Percentiles rank a stretch among this genome's conserved stretches.
Conservation (phyloP, 306 rosid species). For the Pterocarpus macrocarpus region DNA sequence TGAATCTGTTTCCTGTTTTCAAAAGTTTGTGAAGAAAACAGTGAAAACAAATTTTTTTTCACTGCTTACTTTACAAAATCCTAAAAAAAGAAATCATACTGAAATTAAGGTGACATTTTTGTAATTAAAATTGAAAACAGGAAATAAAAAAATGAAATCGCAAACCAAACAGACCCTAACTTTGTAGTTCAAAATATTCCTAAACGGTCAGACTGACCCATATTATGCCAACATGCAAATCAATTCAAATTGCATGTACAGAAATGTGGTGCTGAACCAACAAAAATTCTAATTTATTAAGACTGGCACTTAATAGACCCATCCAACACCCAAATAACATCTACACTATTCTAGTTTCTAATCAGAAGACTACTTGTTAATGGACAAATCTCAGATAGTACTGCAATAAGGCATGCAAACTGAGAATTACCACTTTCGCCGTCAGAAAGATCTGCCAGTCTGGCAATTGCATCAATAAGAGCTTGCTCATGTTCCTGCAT, state of each 20-base stretch:
- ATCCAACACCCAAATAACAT: background rate
- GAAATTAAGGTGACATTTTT: no score
- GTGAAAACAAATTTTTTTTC: no score
- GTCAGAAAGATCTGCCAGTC: constrained; percentile 79
- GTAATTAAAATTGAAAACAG: no score
- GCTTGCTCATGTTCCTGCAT: constrained; percentile 94
- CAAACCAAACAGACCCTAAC: background rate
- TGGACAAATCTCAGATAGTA: constrained; percentile 3
- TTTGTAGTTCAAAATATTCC: background rate
- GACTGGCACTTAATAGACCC: background rate
- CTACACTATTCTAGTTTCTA: background rate
- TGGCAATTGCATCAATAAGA: constrained; percentile 84
- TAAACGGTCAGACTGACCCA: background rate
- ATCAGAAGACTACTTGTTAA: constrained; percentile 6
- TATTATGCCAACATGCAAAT: constrained; percentile 15
- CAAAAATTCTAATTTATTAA: background rate
- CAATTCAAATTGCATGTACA: background rate
- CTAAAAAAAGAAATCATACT: no score
- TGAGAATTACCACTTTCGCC: constrained; percentile 80
- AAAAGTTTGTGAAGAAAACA: no score
- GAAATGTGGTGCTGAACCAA: constrained; percentile 2
- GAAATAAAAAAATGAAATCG: no score
- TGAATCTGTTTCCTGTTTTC: no score
- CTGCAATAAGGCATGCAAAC: constrained; percentile 7
- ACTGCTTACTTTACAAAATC: no score